These are phyloP conservation scores for Trichoderma lentiforme DNA, from an alignment of 2,329 filamentous ascomycete genomes.

Conservation along the genomic window DNA sequence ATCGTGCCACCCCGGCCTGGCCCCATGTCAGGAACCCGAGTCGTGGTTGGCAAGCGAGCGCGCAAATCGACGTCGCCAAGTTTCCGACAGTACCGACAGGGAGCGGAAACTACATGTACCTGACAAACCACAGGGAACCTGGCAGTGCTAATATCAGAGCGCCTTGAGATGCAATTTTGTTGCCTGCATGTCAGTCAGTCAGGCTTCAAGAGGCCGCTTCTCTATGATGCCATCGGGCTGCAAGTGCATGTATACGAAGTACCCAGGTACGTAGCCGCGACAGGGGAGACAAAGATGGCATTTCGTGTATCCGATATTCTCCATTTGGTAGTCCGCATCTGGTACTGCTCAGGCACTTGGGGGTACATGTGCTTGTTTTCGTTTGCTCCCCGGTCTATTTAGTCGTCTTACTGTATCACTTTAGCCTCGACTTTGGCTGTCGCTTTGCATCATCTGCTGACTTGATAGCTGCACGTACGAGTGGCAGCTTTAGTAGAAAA, in stretches of 20 bases:
- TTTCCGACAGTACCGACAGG: conserved; percentile 15
- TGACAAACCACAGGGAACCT: neutral
- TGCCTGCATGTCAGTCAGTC: neutral
- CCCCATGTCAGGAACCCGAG: conserved; percentile 15
- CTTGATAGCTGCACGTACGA: neutral
- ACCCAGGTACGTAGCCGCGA: neutral
- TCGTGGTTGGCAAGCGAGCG: conserved; percentile 14
- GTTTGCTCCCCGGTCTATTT: neutral
- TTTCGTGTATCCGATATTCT: neutral
- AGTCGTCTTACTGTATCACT: neutral
- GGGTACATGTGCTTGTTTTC: neutral
- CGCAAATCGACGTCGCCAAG: conserved; percentile 15
- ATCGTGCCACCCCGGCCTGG: neutral
- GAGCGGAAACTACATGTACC: neutral
- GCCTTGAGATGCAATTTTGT: neutral
- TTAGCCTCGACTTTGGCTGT: neutral
- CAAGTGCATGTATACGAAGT: neutral
- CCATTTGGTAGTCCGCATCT: neutral
- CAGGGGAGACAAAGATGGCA: neutral
- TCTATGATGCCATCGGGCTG: neutral
- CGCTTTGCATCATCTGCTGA: neutral
- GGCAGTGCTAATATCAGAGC: neutral
- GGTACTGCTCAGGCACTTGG: neutral
- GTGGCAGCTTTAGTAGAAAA: neutral
- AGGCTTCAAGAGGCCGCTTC: neutral